Evolutionary conservation across 495 filamentous ascomycete genomes (phyloP).

Genomic region (Penicillium bovifimosum): DNA sequence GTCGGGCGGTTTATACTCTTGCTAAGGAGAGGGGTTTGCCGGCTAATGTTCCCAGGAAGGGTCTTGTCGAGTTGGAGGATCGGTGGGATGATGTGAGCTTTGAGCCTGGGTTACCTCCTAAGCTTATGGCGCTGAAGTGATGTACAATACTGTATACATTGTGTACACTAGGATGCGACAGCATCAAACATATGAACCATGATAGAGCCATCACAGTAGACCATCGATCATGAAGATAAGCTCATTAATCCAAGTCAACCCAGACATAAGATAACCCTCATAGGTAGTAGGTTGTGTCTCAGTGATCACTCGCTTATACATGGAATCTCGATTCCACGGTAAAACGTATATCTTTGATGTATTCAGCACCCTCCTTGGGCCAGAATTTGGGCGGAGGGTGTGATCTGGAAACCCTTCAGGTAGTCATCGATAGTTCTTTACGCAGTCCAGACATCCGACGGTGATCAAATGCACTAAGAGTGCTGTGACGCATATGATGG

Average conservation of each 20-base stretch:
- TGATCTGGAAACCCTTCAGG: conserved; percentile 18
- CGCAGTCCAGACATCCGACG: conserved; percentile 27
- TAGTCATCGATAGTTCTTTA: conserved; percentile 25
- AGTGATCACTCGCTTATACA: no score
- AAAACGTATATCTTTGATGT: conserved; percentile 15
- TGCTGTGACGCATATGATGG: conserved; percentile 27
- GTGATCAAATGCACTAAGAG: conserved; percentile 22
- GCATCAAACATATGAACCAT: no score
- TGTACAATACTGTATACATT: no score
- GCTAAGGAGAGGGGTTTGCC: background rate
- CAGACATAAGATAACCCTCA: no score
- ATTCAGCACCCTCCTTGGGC: conserved; percentile 25
- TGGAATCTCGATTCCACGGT: conserved; percentile 10
- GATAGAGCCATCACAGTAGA: no score
- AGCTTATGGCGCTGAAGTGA: background rate
- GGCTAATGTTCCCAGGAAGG: background rate
- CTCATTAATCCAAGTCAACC: background rate
- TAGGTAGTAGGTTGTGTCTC: no score
- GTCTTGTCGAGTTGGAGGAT: conserved; percentile 5
- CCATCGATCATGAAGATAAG: background rate
- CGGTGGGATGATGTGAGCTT: conserved; percentile 19
- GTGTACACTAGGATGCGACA: no score
- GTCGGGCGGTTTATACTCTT: background rate
- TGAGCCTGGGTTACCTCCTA: background rate
- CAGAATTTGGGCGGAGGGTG: conserved; percentile 22